Evolutionary conservation across 139 green algal genomes (phyloP).

Genomic region (Tetraselmis chui): DNA sequence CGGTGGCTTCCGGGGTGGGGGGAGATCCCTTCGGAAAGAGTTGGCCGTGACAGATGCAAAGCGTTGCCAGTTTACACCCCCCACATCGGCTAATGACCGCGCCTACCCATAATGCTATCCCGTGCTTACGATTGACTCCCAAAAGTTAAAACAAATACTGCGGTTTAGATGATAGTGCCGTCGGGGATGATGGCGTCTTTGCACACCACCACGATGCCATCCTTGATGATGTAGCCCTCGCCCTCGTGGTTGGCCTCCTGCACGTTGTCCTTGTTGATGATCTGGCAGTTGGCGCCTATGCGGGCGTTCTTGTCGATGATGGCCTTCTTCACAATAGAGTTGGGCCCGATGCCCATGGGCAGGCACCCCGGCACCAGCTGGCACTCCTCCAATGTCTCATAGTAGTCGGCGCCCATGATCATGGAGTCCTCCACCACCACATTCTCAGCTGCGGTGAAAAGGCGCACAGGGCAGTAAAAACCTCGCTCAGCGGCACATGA

Average conservation of each 20-base stretch:
- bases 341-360: conserved; percentile 30
- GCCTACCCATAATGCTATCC: neutral
- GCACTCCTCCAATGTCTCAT: conserved; percentile 21
- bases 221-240: conserved; percentile 84
- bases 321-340: conserved; percentile 27
- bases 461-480: neutral
- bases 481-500: neutral
- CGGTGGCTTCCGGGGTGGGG: no score
- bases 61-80: neutral
- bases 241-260: conserved; percentile 37
- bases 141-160: no score
- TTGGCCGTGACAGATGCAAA: no score
- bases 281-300: conserved; percentile 58
- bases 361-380: neutral
- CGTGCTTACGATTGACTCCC: no score
- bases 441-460: conserved; percentile 15
- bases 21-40: no score
- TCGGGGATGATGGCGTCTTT: conserved; percentile 86
- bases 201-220: conserved; percentile 91
- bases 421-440: conserved; percentile 65
- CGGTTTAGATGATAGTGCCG: conserved; percentile 70
- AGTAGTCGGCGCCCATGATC: conserved; percentile 62
- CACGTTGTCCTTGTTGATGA: conserved; percentile 70
- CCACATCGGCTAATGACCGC: no score
- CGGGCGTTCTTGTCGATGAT: conserved; percentile 58